These are phyloP conservation scores for Decorospora gaudefroyi DNA, from an alignment of 2,329 filamentous ascomycete genomes.

Conservation along the genomic window DNA sequence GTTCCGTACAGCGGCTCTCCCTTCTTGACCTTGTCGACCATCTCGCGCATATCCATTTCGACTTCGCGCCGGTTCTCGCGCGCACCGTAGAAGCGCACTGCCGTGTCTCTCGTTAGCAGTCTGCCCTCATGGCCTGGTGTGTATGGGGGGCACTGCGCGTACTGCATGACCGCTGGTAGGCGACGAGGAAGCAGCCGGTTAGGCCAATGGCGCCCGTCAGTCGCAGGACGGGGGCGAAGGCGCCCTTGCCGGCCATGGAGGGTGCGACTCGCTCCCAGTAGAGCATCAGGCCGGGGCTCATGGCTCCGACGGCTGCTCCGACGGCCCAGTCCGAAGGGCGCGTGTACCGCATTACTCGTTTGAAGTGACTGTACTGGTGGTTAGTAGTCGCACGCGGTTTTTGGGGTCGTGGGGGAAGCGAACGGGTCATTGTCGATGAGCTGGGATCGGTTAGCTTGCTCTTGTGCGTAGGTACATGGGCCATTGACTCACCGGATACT, in stretches of 20 bases:
- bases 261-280: constrained; percentile 84
- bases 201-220: constrained; percentile 73
- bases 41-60: constrained; percentile 96
- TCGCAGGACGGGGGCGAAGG: constrained; percentile 82
- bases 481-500: constrained; percentile 76
- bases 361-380: constrained; percentile 71
- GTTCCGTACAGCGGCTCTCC: constrained; percentile 88
- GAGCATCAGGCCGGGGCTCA: constrained; percentile 73
- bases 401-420: constrained; percentile 43
- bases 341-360: constrained; percentile 85
- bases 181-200: constrained; percentile 78
- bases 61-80: constrained; percentile 89
- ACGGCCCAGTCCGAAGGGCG: constrained; percentile 79
- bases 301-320: constrained; percentile 69
- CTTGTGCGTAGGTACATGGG: constrained; percentile 30
- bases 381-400: constrained; percentile 28
- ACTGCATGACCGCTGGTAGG: constrained; percentile 84
- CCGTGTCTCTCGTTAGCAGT: constrained; percentile 8
- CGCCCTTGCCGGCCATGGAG: constrained; percentile 79
- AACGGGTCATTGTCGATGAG: constrained; percentile 99
- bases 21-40: constrained; percentile 94
- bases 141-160: constrained; percentile 51
- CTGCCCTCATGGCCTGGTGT: neutral
- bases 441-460: constrained; percentile 57
- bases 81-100: constrained; percentile 95